Evolutionary conservation across 108 stramenopile species (phyloP).

Genomic region (Skeletonema grethae): DNA sequence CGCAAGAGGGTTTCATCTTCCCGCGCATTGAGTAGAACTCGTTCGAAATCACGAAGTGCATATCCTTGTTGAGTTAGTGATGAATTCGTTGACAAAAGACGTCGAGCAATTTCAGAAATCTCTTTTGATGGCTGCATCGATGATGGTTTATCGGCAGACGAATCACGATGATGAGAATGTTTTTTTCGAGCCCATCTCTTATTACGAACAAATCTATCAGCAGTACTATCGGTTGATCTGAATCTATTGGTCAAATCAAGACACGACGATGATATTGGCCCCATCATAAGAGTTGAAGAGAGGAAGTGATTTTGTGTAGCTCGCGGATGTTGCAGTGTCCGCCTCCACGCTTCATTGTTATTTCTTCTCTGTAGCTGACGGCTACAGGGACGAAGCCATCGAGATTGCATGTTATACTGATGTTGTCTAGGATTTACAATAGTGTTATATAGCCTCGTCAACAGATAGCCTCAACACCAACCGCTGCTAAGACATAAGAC

Average conservation of each 20-base stretch:
- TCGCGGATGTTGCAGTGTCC: neutral
- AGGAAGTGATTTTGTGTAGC: neutral
- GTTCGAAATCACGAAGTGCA: conserved; percentile 6
- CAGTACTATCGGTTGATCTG: neutral
- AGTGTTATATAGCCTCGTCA: too few relatives aligned
- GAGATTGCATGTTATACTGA: neutral
- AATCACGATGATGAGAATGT: neutral
- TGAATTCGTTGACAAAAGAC: conserved; percentile 6
- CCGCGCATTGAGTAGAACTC: conserved; percentile 7
- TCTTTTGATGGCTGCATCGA: neutral
- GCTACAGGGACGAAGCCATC: neutral
- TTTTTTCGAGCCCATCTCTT: neutral
- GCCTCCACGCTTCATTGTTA: neutral
- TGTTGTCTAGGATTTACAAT: too few relatives aligned
- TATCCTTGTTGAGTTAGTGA: neutral
- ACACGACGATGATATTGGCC: neutral
- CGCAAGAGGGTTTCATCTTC: conserved; percentile 10
- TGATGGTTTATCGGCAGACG: neutral
- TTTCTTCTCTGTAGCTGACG: neutral
- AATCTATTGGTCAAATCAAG: neutral
- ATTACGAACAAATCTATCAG: neutral
- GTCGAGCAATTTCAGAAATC: neutral
- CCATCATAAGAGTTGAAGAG: neutral
- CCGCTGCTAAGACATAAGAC: too few relatives aligned
- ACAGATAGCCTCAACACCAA: too few relatives aligned